Evolutionary conservation across 371 early-diverging fungal genomes (phyloP).

Genomic region (Capillidium heterosporum): DNA sequence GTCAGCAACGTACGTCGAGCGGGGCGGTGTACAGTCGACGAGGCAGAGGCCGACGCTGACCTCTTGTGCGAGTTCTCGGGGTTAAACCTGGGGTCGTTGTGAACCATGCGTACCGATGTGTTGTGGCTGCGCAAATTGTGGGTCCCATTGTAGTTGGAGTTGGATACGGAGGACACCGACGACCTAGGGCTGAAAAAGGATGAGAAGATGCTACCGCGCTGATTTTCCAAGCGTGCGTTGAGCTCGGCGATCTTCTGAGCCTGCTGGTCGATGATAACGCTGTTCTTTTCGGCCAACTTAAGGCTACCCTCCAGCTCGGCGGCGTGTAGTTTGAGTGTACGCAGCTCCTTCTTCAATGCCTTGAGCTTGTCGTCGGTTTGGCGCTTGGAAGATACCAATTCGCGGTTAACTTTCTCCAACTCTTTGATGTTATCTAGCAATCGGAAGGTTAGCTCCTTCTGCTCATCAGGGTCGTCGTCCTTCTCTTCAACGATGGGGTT

Average conservation of each 20-base stretch:
- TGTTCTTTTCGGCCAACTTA: neutral
- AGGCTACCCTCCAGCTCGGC: neutral
- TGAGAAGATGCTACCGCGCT: neutral
- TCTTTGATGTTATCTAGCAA: slow-evolving; percentile 1
- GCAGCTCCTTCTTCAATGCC: neutral
- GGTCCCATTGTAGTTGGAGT: neutral
- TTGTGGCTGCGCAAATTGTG: neutral
- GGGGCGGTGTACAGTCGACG: neutral
- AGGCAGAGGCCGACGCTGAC: neutral
- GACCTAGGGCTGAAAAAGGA: neutral
- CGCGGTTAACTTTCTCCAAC: neutral
- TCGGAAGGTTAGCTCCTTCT: slow-evolving; percentile 1
- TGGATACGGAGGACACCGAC: neutral
- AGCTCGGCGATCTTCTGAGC: slow-evolving; percentile 2
- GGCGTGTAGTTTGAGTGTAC: neutral
- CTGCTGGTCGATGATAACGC: slow-evolving; percentile 2
- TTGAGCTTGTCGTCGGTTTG: neutral
- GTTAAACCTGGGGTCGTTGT: slow-evolving; percentile 1
- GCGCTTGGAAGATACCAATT: neutral
- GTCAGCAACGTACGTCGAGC: neutral
- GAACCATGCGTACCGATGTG: neutral
- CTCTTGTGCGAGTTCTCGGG: neutral
- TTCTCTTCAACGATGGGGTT: neutral
- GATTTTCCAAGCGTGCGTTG: neutral
- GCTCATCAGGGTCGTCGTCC: neutral